Base-by-base conservation (phyloP, 139 green algal species). In the Raphidocelis subcapitata region DNA sequence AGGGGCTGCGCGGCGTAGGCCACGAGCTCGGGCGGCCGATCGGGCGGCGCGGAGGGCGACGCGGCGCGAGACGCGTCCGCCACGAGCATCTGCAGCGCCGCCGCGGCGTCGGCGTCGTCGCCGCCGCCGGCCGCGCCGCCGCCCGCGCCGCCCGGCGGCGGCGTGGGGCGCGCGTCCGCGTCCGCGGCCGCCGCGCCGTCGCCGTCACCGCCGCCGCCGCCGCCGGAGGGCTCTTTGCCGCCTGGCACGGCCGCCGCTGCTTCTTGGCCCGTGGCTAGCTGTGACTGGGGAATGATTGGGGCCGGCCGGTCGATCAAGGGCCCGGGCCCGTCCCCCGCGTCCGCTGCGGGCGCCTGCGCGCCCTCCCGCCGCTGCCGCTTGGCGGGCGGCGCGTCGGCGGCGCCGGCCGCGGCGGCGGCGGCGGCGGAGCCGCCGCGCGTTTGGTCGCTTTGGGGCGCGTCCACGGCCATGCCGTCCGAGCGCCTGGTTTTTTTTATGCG, bases 211-310 rank as follows among this genome's bases (percentile, higher is more conserved):
- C 21, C n/a, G 32, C 46, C 46, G 46, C 46, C 31, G 26, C 65
- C 65, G 47, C 35, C 65, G 44, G 41, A n/a, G 54, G 29, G 31
- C 37, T 29, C 49, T 49, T 51, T 32, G 23, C 32, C 67, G 41
- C 35, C 67, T 65, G 67, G 54, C 51, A 55, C 67, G 29, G 46
- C 59, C 10, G 37, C 23, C 35, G 26, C 20, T 24, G 29, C 2
- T n/a, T 33, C 62, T n/a, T 33, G 35, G 32, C 20, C 62, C n/a
- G n/a, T n/a, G n/a, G n/a, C n/a, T n/a, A 1, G 20, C 35, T 32
- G 62, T 5, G 3, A 14, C 62, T 65, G 67, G 54, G 56, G 67
- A 26, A 1, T 66, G 35, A 16, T 74, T 55, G 24, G 67, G 67
- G 5, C 54, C 54, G n/a, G 65, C 67, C n/a, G 29, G 36, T 36